phyloP scores from a whole-genome alignment of 2,329 filamentous ascomycete genomes.

The Seiridium cupressi region DNA sequence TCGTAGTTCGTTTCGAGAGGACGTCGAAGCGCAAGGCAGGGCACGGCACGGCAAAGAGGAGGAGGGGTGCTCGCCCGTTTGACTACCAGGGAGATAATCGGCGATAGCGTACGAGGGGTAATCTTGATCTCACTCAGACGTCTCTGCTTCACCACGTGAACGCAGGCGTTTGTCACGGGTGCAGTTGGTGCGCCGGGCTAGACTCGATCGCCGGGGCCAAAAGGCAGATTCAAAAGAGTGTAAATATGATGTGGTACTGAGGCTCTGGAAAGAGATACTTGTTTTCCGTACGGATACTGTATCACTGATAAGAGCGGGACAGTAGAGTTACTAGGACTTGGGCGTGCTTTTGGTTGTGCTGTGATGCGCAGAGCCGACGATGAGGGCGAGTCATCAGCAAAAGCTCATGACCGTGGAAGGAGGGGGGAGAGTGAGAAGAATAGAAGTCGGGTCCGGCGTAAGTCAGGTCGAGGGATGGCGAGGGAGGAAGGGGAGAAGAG shows the following conservation, averaged over 20 bases:
- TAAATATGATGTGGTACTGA: background rate
- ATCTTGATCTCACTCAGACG: background rate
- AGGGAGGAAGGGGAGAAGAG: background rate
- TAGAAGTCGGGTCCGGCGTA: background rate
- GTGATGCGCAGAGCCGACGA: no score
- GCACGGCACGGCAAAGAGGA: background rate
- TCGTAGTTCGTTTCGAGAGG: background rate
- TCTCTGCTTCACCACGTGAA: background rate
- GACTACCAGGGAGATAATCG: conserved; percentile 11
- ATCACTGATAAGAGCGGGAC: background rate
- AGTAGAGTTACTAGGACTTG: background rate
- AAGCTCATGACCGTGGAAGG: background rate
- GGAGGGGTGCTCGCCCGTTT: conserved; percentile 8
- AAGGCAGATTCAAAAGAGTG: background rate
- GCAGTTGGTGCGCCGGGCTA: background rate
- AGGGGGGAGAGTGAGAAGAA: background rate
- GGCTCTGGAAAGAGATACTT: background rate
- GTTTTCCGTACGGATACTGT: background rate
- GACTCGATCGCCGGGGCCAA: background rate
- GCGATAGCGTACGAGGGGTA: conserved; percentile 10
- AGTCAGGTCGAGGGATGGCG: background rate
- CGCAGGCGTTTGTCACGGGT: conserved; percentile 2
- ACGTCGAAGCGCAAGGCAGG: background rate
- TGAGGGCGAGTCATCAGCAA: no score
- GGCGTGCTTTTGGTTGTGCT: background rate